Evolutionary conservation across 805 yeast genomes (phyloP).

Genomic region (Scheffersomyces amazonensis): DNA sequence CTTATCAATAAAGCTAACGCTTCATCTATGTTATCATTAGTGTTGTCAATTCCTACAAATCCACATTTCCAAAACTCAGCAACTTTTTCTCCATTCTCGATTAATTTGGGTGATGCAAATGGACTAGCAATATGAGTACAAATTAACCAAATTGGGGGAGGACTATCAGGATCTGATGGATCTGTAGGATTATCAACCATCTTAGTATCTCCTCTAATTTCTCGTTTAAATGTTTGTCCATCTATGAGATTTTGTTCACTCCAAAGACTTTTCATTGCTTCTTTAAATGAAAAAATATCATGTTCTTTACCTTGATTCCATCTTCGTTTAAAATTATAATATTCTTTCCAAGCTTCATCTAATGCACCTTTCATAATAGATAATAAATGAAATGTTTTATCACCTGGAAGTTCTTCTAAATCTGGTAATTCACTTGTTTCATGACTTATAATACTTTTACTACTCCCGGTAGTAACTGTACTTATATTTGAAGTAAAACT

Average conservation of each 20-base stretch:
- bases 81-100: constrained; percentile 54
- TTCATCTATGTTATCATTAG: constrained; percentile 51
- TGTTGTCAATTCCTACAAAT: constrained; percentile 60
- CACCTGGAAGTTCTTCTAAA: constrained; percentile 11
- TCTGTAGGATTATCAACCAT: constrained; percentile 25
- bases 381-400: constrained; percentile 32
- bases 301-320: constrained; percentile 68
- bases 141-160: constrained; percentile 66
- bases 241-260: constrained; percentile 31
- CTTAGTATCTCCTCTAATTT: constrained; percentile 18
- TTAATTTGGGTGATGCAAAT: constrained; percentile 56
- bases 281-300: constrained; percentile 60
- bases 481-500: background rate
- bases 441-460: background rate
- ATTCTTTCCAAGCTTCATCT: constrained; percentile 74
- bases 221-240: constrained; percentile 17
- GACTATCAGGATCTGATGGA: constrained; percentile 32
- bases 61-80: constrained; percentile 65
- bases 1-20: constrained; percentile 55
- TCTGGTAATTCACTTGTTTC: constrained; percentile 3
- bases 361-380: constrained; percentile 54
- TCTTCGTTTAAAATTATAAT: constrained; percentile 46
- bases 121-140: constrained; percentile 62
- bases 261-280: constrained; percentile 59
- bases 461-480: background rate